phyloP scores from a whole-genome alignment of 306 rosid genomes.

The Cucurbita ficifolia region DNA sequence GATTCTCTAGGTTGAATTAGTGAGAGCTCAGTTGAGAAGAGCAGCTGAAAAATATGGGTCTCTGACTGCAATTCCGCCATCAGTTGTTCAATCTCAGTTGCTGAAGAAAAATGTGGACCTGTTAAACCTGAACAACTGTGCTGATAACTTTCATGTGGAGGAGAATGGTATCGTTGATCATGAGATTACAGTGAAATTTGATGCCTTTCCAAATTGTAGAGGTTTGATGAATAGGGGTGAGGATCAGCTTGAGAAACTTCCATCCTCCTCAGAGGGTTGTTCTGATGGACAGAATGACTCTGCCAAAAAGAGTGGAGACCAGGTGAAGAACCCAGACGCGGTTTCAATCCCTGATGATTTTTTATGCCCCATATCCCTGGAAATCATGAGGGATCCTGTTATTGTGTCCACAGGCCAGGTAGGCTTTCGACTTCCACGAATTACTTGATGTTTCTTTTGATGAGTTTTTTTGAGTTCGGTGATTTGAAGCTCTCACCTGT shows the following conservation, averaged over 20 bases:
- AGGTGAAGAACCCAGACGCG: slow-evolving; percentile 48
- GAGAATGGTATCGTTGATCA: slow-evolving; percentile 18
- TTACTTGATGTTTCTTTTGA: background rate
- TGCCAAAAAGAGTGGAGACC: slow-evolving; percentile 19
- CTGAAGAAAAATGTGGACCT: slow-evolving; percentile 28
- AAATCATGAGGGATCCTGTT: slow-evolving; percentile 95
- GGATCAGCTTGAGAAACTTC: slow-evolving; percentile 27
- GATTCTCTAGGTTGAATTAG: slow-evolving; percentile 68
- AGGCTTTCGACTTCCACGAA: background rate
- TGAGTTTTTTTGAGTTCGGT: background rate
- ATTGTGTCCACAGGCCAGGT: slow-evolving; percentile 99
- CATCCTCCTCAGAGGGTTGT: slow-evolving; percentile 23
- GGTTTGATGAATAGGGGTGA: slow-evolving; percentile 25
- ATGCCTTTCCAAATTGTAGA: slow-evolving; percentile 12
- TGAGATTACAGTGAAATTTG: slow-evolving; percentile 29
- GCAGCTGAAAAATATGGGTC: slow-evolving; percentile 67
- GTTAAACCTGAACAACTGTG: slow-evolving; percentile 26
- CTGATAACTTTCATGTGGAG: slow-evolving; percentile 24
- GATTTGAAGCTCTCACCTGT: background rate
- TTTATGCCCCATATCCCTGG: slow-evolving; percentile 91
- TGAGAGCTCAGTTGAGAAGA: slow-evolving; percentile 68
- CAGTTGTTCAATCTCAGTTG: slow-evolving; percentile 29
- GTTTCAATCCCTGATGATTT: slow-evolving; percentile 71
- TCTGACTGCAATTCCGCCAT: slow-evolving; percentile 35
- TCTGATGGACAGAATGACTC: slow-evolving; percentile 28